Percentiles rank a stretch among this genome's conserved stretches.
These are phyloP conservation scores for Jatropha podagrica DNA, from an alignment of 441 rosid species.

Conservation along the genomic window DNA sequence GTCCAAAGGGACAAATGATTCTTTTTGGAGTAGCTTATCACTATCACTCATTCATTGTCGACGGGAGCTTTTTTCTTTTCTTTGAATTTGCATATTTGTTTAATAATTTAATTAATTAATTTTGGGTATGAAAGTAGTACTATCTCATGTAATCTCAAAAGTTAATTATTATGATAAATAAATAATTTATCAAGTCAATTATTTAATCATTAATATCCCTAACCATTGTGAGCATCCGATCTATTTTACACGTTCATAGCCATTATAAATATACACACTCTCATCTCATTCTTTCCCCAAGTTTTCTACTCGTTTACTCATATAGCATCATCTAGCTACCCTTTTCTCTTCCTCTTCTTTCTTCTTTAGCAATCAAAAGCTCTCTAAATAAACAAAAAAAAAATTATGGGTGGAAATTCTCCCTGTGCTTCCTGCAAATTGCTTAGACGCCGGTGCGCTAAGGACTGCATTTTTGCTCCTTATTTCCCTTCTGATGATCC, in stretches of 20 bases:
- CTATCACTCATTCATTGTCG: background rate
- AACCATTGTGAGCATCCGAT: slow-evolving; percentile 19
- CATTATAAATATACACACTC: slow-evolving; percentile 36
- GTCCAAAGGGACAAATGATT: too few species aligned
- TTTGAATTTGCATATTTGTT: background rate
- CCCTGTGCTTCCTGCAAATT: slow-evolving; percentile 98
- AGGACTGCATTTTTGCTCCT: slow-evolving; percentile 91
- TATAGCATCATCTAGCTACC: background rate
- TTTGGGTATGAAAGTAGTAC: background rate
- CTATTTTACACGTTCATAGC: slow-evolving; percentile 18
- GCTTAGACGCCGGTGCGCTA: slow-evolving; percentile 78
- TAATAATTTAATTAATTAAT: background rate
- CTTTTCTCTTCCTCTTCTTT: background rate
- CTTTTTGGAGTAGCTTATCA: too few species aligned
- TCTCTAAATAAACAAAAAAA: background rate
- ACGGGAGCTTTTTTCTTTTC: background rate
- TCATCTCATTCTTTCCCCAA: slow-evolving; percentile 24
- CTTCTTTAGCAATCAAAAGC: background rate
- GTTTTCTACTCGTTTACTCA: background rate
- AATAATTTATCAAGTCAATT: slow-evolving; percentile 3
- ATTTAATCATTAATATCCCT: slow-evolving; percentile 15
- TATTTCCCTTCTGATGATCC: slow-evolving; percentile 93
- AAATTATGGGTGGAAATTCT: slow-evolving; percentile 51
- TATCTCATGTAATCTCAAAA: slow-evolving; percentile 10
- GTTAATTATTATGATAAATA: background rate